Evolutionary conservation across 345 rosid genomes (phyloP).

Genomic region (Eucalyptus shirleyi): DNA sequence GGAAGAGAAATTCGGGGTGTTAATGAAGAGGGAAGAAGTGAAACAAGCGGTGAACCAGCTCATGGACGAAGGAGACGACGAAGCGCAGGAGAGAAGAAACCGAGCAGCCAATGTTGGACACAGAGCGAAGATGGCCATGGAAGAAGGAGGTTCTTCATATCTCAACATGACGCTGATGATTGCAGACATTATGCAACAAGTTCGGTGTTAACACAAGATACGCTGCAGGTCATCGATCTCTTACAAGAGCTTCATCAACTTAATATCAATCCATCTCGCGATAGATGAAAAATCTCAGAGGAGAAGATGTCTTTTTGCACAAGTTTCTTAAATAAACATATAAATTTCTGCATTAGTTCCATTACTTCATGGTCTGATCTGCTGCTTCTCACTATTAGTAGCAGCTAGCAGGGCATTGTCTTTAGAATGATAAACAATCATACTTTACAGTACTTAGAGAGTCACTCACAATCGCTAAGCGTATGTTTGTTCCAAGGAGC

Average conservation of each 20-base stretch:
- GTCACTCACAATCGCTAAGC: background rate
- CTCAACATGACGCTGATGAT: background rate
- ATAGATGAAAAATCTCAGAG: background rate
- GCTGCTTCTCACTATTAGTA: background rate
- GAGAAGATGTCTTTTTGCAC: background rate
- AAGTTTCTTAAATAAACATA: too few relatives aligned
- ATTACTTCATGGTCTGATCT: background rate
- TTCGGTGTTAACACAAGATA: background rate
- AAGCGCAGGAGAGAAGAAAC: slow-evolving; percentile 6
- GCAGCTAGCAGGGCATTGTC: background rate
- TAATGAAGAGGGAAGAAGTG: background rate
- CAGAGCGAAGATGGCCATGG: slow-evolving; percentile 7
- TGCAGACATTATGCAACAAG: background rate
- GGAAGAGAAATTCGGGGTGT: background rate
- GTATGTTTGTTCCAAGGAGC: too few relatives aligned
- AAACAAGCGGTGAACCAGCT: background rate
- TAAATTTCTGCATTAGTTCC: background rate
- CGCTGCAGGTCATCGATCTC: background rate
- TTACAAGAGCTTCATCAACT: background rate
- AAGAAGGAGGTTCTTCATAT: slow-evolving; percentile 16
- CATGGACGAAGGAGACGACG: slow-evolving; percentile 6
- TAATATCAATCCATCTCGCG: background rate
- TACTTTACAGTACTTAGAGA: background rate
- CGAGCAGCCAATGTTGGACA: background rate
- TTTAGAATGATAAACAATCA: background rate